Percentiles rank a stretch among this genome's conserved stretches.
Evolutionary conservation across 768 basidiomycete species (phyloP).

Genomic region (Clavulina sp.): DNA sequence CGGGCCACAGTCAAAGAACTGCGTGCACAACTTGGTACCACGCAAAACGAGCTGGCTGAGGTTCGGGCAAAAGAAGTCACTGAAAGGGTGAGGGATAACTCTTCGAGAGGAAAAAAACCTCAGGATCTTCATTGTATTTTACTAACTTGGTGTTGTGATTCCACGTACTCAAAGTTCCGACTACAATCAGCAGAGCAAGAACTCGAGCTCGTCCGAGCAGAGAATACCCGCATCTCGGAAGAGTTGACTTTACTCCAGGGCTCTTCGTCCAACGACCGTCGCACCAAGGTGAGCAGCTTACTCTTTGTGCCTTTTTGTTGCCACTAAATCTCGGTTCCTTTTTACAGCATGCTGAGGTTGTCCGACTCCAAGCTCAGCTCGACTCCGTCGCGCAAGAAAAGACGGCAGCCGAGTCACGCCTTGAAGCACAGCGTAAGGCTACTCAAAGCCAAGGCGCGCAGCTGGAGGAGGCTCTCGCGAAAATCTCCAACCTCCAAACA

Average conservation of each 20-base stretch:
- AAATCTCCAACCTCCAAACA: conserved; percentile 56
- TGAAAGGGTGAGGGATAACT: conserved; percentile 35
- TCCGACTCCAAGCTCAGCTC: conserved; percentile 56
- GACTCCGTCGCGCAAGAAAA: conserved; percentile 55
- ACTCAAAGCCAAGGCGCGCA: conserved; percentile 57
- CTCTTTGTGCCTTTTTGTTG: not conserved
- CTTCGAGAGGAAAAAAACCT: too few relatives aligned
- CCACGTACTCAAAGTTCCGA: conserved; percentile 44
- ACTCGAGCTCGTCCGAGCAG: conserved; percentile 54
- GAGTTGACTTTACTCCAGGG: conserved; percentile 61
- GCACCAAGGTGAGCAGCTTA: conserved; percentile 31
- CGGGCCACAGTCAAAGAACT: conserved; percentile 55
- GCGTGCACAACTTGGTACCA: conserved; percentile 47
- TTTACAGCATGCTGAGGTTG: conserved; percentile 46
- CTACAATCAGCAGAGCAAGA: conserved; percentile 71
- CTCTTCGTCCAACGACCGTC: conserved; percentile 69
- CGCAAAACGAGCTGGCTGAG: conserved; percentile 56
- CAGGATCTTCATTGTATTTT: conserved; percentile 4
- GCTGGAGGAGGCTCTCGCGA: conserved; percentile 55
- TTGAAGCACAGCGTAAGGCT: conserved; percentile 56
- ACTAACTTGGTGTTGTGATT: not conserved
- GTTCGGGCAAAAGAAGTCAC: conserved; percentile 59
- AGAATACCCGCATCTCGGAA: conserved; percentile 49
- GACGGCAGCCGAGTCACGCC: conserved; percentile 44
- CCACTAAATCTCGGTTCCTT: not conserved